phyloP scores from a whole-genome alignment of 805 yeast species.

The Kluyveromyces dobzhanskii region DNA sequence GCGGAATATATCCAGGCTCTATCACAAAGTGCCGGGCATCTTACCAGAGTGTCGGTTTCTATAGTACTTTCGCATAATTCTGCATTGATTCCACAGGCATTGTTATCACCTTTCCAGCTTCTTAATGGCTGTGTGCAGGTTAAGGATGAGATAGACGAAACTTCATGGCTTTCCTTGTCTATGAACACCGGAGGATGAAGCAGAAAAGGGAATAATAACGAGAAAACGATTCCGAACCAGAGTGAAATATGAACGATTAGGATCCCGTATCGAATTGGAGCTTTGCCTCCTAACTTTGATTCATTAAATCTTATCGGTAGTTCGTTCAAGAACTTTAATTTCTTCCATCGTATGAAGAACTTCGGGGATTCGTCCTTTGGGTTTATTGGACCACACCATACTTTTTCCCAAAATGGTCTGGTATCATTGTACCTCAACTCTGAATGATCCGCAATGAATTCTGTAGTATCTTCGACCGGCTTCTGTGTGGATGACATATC shows the following conservation, averaged over 20 bases:
- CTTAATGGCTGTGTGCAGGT: constrained; percentile 23
- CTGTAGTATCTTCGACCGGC: not conserved
- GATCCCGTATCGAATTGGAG: constrained; percentile 24
- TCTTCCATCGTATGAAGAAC: constrained; percentile 20
- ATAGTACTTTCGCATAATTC: constrained; percentile 44
- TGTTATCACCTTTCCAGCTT: constrained; percentile 72
- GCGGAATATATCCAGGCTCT: constrained; percentile 67
- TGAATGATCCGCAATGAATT: not conserved
- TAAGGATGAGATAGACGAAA: constrained; percentile 33
- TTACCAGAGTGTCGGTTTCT: constrained; percentile 41
- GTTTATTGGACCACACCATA: constrained; percentile 51
- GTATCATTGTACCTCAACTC: not conserved
- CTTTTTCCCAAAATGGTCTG: constrained; percentile 7
- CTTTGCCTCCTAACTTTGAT: constrained; percentile 20
- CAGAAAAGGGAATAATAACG: constrained; percentile 38
- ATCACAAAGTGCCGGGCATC: constrained; percentile 88
- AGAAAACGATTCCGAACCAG: constrained; percentile 38
- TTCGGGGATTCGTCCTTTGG: constrained; percentile 43
- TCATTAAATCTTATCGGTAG: constrained; percentile 30
- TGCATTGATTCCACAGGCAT: constrained; percentile 67
- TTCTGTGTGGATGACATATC: not conserved
- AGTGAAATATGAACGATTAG: constrained; percentile 34
- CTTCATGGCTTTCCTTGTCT: constrained; percentile 14
- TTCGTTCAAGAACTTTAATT: constrained; percentile 30
- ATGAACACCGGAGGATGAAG: constrained; percentile 33